phyloP scores from a whole-genome alignment of 805 yeast species.

The Yarrowia osloensis region DNA sequence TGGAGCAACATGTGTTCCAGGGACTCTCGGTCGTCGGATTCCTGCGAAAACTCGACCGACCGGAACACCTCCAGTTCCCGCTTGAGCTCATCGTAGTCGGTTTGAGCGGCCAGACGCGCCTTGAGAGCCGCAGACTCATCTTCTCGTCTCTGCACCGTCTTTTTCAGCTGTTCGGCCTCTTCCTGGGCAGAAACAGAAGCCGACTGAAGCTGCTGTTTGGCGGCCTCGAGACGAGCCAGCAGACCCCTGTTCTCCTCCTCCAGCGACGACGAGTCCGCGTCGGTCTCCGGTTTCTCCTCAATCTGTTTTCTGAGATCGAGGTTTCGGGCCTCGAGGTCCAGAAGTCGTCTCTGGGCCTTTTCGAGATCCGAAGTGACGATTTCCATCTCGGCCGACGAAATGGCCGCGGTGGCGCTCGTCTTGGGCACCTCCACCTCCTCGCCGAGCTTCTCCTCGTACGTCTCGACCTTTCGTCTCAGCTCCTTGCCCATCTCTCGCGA shows the following conservation, averaged over 20 bases:
- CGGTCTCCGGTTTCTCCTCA: slow-evolving; percentile 45
- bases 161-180: slow-evolving; percentile 37
- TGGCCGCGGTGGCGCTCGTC: neutral
- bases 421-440: slow-evolving; percentile 18
- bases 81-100: slow-evolving; percentile 80
- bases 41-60: slow-evolving; percentile 65
- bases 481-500: slow-evolving; percentile 62
- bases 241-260: slow-evolving; percentile 63
- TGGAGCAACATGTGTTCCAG: slow-evolving; percentile 64
- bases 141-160: slow-evolving; percentile 6
- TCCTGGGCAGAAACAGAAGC: slow-evolving; percentile 40
- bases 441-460: slow-evolving; percentile 55
- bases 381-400: slow-evolving; percentile 51
- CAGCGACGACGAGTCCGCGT: slow-evolving; percentile 12
- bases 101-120: slow-evolving; percentile 51
- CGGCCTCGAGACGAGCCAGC: slow-evolving; percentile 58
- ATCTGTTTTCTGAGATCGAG: slow-evolving; percentile 70
- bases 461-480: slow-evolving; percentile 63
- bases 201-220: slow-evolving; percentile 40
- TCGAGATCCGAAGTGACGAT: slow-evolving; percentile 75
- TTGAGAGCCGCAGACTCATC: slow-evolving; percentile 55
- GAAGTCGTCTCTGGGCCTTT: slow-evolving; percentile 61
- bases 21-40: slow-evolving; percentile 34
- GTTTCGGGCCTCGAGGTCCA: slow-evolving; percentile 75
- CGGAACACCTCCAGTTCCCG: slow-evolving; percentile 71